phyloP scores from a whole-genome alignment of 176 grass and related monocot genomes.

The Typha latifolia region DNA sequence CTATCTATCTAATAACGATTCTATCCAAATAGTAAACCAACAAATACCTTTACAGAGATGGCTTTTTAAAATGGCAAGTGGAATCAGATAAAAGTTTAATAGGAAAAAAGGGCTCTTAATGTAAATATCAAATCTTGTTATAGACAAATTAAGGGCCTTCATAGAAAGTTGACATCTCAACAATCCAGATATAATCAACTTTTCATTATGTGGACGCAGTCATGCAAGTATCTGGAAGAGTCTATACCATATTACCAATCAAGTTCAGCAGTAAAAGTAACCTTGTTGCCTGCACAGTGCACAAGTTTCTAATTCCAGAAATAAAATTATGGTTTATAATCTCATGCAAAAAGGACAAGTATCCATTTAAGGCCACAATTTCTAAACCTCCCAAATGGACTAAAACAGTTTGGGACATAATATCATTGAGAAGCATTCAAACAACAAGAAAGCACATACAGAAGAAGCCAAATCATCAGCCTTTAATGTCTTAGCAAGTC shows the following conservation, averaged over 20 bases:
- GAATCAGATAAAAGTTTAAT: neutral
- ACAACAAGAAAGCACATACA: slow-evolving; percentile 34
- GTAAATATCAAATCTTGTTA: neutral
- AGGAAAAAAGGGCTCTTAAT: neutral
- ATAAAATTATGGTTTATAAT: neutral
- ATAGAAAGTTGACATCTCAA: neutral
- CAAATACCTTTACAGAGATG: neutral
- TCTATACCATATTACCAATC: neutral
- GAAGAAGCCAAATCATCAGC: slow-evolving; percentile 96
- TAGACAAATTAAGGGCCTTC: neutral
- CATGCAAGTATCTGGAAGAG: neutral
- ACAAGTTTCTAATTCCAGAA: neutral
- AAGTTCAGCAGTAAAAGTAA: neutral
- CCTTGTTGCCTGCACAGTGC: neutral
- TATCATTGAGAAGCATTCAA: neutral
- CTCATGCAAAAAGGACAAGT: neutral
- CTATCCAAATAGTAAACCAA: neutral
- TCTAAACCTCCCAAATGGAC: neutral
- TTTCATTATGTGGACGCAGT: neutral
- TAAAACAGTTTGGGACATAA: neutral
- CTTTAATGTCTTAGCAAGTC: slow-evolving; percentile 92
- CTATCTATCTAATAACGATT: neutral
- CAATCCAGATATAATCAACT: neutral
- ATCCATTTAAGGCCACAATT: neutral
- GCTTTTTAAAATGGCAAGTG: neutral